A percentile compares a stretch with the other conserved stretches of the same genome.
phyloP scores from a whole-genome alignment of 2,329 filamentous ascomycete species.

The Escovopsis weberi region DNA sequence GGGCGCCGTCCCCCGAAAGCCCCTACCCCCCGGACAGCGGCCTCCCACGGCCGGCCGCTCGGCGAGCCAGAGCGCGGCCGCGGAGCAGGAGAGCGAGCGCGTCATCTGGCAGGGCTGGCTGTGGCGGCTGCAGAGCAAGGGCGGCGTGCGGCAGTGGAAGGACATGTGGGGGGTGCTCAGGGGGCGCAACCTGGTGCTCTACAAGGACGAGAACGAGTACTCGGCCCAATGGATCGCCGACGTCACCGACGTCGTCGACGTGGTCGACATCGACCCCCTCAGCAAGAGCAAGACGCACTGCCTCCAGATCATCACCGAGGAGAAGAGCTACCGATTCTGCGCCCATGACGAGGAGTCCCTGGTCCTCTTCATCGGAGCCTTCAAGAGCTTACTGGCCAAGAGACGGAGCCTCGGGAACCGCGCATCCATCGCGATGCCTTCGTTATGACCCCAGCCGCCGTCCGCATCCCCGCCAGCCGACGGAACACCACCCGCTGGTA shows the following conservation, averaged over 20 bases:
- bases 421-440: conserved; percentile 16
- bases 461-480: no score
- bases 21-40: conserved; percentile 2
- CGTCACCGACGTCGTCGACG: conserved; percentile 67
- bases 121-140: conserved; percentile 67
- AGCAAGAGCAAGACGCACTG: conserved; percentile 75
- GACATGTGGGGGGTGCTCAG: conserved; percentile 85
- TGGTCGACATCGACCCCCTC: conserved; percentile 81
- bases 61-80: conserved; percentile 38
- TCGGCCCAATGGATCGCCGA: conserved; percentile 70
- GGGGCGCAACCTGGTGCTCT: conserved; percentile 70
- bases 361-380: conserved; percentile 71
- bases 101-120: conserved; percentile 93
- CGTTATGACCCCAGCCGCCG: conserved; percentile 2
- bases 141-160: conserved; percentile 85
- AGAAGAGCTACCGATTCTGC: conserved; percentile 68
- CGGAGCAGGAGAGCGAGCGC: conserved; percentile 59
- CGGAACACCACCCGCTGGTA: no score
- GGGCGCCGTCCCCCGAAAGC: conserved; percentile 1
- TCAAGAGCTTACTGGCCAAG: conserved; percentile 74
- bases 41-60: conserved; percentile 25
- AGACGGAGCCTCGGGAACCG: conserved; percentile 47
- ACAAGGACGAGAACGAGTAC: conserved; percentile 89
- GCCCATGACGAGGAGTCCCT: conserved; percentile 68
- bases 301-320: conserved; percentile 85